Percentiles rank a stretch among this genome's conserved stretches.
Evolutionary conservation across 148 eudicot species (phyloP).

Genomic region (Chenopodium formosanum): DNA sequence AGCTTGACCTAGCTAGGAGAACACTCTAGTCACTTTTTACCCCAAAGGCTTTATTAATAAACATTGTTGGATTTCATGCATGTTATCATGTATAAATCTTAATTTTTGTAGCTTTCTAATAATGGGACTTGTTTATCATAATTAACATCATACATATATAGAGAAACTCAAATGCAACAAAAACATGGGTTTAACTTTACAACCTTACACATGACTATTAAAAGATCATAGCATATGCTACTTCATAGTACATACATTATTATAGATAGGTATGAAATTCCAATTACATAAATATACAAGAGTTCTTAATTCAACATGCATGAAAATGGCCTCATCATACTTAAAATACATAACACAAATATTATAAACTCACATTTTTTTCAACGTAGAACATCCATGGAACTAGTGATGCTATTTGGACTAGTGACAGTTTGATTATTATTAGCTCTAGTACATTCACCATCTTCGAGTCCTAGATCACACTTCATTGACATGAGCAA

Average conservation of each 20-base stretch:
- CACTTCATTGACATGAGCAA: constrained; percentile 33
- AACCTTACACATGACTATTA: not conserved
- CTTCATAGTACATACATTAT: not conserved
- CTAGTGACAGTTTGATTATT: not conserved
- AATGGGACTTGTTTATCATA: constrained; percentile 10
- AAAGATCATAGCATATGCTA: not conserved
- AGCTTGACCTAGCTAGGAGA: too few species aligned
- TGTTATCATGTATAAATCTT: not conserved
- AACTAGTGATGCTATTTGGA: constrained; percentile 7
- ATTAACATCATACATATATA: not conserved
- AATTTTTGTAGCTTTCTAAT: not conserved
- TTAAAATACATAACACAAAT: not conserved
- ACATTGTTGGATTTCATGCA: not conserved
- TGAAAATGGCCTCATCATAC: not conserved
- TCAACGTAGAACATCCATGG: constrained; percentile 3
- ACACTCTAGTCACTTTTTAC: too few species aligned
- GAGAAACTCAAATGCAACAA: not conserved
- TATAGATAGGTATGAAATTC: not conserved
- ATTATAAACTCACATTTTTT: not conserved
- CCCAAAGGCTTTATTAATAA: too few species aligned
- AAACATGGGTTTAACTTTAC: not conserved
- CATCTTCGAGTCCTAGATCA: constrained; percentile 12
- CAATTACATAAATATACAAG: not conserved
- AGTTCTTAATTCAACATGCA: not conserved
- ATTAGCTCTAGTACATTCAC: not conserved